Percentiles rank a stretch among this genome's conserved stretches.
Conservation (phyloP, 768 basidiomycete genomes). For the Pleurotus tuoliensis region DNA sequence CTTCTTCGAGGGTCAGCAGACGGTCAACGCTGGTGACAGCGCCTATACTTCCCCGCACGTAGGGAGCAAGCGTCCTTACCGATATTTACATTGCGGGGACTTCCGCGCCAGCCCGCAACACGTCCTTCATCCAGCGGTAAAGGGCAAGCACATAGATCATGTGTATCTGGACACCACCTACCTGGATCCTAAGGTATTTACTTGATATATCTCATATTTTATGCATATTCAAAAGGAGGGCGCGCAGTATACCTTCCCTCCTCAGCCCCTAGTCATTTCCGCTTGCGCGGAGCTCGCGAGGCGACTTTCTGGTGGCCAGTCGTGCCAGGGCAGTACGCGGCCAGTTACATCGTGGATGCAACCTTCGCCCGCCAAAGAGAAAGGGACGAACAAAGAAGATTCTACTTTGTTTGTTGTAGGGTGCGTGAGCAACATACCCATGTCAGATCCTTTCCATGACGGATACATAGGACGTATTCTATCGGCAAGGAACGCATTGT, state of each 20-base stretch:
- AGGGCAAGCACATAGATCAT: conserved; percentile 77
- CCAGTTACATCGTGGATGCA: neutral
- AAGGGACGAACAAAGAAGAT: conserved; percentile 25
- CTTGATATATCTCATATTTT: conserved; percentile 3
- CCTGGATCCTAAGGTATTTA: conserved; percentile 70
- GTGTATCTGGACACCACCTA: conserved; percentile 97
- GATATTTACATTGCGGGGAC: conserved; percentile 95
- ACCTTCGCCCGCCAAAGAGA: neutral
- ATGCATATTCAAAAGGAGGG: neutral
- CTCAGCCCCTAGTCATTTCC: conserved; percentile 89
- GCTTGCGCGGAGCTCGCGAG: conserved; percentile 86
- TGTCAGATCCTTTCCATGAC: neutral
- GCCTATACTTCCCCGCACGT: conserved; percentile 66
- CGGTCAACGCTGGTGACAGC: conserved; percentile 84
- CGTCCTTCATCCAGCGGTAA: conserved; percentile 78
- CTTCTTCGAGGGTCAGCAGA: conserved; percentile 90
- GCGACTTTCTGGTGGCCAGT: conserved; percentile 44
- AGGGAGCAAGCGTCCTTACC: conserved; percentile 66
- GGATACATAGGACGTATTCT: conserved; percentile 73
- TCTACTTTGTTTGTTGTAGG: conserved; percentile 66
- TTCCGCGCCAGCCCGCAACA: conserved; percentile 89
- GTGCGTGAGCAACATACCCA: conserved; percentile 32
- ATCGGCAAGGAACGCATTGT: conserved; percentile 98
- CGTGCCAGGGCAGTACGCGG: conserved; percentile 6
- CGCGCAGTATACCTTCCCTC: conserved; percentile 84